These are phyloP conservation scores for Zizania palustris DNA, from an alignment of 202 grass and related monocot genomes.

Conservation along the genomic window DNA sequence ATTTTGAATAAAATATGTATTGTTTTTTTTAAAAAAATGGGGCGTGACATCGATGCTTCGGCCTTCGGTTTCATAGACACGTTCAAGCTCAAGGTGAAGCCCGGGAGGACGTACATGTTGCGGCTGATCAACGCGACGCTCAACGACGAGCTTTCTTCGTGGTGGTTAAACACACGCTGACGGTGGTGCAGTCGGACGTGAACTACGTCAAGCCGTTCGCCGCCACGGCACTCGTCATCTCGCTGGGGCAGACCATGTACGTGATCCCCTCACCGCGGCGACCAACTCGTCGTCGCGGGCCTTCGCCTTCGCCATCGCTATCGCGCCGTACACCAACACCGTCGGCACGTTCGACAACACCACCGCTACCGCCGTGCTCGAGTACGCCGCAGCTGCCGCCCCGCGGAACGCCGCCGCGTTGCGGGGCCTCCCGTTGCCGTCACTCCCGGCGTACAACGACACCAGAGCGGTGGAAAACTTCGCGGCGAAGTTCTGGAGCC, in stretches of 20 bases:
- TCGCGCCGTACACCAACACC: conserved; percentile 62
- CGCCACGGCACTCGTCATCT: conserved; percentile 53
- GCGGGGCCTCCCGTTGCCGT: conserved; percentile 21
- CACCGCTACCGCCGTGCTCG: conserved; percentile 52
- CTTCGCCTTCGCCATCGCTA: conserved; percentile 59
- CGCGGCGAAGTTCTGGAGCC: conserved; percentile 51
- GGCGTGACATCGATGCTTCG: too few species aligned
- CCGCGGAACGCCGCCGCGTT: not conserved
- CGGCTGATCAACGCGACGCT: conserved; percentile 71
- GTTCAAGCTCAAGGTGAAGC: conserved; percentile 52
- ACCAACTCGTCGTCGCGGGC: conserved; percentile 16
- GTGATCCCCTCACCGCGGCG: conserved; percentile 60
- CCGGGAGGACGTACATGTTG: conserved; percentile 57
- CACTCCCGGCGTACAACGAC: conserved; percentile 62
- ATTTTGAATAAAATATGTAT: too few species aligned
- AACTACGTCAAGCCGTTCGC: conserved; percentile 71
- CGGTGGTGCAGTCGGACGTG: conserved; percentile 68
- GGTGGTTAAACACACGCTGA: conserved; percentile 72
- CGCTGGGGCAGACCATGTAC: conserved; percentile 72
- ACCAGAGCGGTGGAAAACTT: conserved; percentile 57
- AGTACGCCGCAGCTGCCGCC: conserved; percentile 30
- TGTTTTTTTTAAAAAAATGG: too few species aligned
- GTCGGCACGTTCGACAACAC: conserved; percentile 79
- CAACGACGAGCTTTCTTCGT: conserved; percentile 85
- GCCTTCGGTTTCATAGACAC: conserved; percentile 20